Conservation (phyloP, 176 grass and related monocot genomes). For the Panicum miliaceum region DNA sequence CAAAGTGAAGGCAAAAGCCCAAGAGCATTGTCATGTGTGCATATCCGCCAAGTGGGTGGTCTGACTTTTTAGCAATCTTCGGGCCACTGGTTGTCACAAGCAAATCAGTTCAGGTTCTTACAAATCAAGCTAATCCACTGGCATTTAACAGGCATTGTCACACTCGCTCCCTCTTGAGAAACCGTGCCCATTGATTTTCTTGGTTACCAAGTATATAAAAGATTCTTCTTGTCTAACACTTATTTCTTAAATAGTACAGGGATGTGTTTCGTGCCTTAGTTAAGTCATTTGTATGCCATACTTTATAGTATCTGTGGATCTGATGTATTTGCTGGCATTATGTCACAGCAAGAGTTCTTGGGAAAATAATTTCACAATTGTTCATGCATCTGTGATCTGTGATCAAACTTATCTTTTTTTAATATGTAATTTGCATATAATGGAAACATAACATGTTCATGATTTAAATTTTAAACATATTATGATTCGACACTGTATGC, state of each 20-base stretch:
- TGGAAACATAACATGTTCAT: conserved; percentile 19
- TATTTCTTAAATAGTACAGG: conserved; percentile 20
- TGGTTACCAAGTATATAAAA: not conserved
- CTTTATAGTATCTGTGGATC: not conserved
- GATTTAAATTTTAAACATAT: conserved; percentile 24
- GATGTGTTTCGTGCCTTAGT: conserved; percentile 11
- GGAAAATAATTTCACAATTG: conserved; percentile 14
- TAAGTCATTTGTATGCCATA: not conserved
- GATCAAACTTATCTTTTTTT: conserved; percentile 20
- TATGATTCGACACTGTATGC: conserved; percentile 1
- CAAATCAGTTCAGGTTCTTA: conserved; percentile 29
- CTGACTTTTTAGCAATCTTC: not conserved
- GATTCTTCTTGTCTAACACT: not conserved
- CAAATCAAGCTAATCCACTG: conserved; percentile 14
- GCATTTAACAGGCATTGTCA: conserved; percentile 16
- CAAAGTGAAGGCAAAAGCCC: not conserved
- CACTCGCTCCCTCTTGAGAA: not conserved
- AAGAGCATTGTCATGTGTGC: not conserved
- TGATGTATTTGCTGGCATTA: conserved; percentile 14
- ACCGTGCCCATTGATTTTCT: not conserved
- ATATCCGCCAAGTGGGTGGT: not conserved
- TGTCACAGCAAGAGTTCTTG: conserved; percentile 7
- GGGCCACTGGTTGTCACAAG: not conserved
- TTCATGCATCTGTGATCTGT: not conserved
- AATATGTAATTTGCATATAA: conserved; percentile 27